Evolutionary conservation across 2,329 filamentous ascomycete genomes (phyloP).

Genomic region (Elsinoe perseae): DNA sequence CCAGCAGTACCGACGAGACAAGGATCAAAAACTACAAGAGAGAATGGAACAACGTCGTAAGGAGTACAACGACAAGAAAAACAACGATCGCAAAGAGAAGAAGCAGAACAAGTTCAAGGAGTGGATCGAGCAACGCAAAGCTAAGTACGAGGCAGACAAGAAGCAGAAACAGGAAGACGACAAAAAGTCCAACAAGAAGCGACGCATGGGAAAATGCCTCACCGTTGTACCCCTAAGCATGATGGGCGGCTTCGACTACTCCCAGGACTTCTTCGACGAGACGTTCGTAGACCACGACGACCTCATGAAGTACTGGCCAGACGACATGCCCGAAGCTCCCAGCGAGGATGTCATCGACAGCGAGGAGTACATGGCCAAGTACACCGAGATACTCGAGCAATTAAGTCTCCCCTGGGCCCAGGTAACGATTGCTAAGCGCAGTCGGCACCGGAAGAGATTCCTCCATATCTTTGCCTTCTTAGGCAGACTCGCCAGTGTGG

Average conservation of each 20-base stretch:
- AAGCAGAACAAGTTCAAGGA: neutral
- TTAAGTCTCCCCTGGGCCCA: neutral
- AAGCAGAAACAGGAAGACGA: neutral
- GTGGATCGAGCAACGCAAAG: neutral
- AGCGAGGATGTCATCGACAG: neutral
- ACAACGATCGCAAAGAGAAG: neutral
- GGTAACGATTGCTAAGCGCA: neutral
- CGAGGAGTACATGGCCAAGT: neutral
- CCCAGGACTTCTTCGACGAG: neutral
- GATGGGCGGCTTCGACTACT: neutral
- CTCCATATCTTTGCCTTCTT: no score
- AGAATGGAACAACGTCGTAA: no score
- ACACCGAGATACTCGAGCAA: no score
- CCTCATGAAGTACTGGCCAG: neutral
- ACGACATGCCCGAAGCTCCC: neutral
- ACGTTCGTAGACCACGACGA: neutral
- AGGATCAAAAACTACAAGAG: no score
- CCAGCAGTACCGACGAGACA: no score
- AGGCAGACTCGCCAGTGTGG: no score
- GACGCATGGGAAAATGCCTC: neutral
- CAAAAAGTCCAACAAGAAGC: neutral
- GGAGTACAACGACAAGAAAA: no score
- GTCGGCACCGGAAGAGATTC: no score
- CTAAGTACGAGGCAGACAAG: neutral
- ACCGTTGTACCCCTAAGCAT: neutral